A percentile compares a stretch with the other conserved stretches of the same genome.
Evolutionary conservation across 2,329 filamentous ascomycete species (phyloP).

Genomic region (Emergomyces pasteurianus): DNA sequence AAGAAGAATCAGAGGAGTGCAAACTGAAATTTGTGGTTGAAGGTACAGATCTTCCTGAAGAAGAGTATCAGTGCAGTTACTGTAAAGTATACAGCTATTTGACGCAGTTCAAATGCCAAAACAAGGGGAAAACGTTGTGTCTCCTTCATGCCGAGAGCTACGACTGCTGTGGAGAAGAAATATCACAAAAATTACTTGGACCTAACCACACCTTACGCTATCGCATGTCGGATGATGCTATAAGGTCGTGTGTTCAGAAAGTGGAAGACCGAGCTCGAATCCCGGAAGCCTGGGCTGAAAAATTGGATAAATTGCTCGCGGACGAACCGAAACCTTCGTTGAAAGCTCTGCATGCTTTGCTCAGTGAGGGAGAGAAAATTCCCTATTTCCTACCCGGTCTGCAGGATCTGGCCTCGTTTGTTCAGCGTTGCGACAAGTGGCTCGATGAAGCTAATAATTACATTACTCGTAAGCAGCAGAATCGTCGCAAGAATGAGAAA

Average conservation of each 20-base stretch:
- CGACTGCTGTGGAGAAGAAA: slow-evolving; percentile 63
- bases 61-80: slow-evolving; percentile 81
- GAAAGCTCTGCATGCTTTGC: slow-evolving; percentile 68
- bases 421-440: slow-evolving; percentile 95
- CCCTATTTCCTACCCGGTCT: slow-evolving; percentile 79
- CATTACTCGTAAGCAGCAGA: slow-evolving; percentile 94
- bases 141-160: slow-evolving; percentile 67
- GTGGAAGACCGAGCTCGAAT: slow-evolving; percentile 75
- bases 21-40: slow-evolving; percentile 52
- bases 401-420: slow-evolving; percentile 71
- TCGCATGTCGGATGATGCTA: slow-evolving; percentile 60
- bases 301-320: slow-evolving; percentile 71
- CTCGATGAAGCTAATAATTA: slow-evolving; percentile 94
- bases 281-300: slow-evolving; percentile 82
- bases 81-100: slow-evolving; percentile 91
- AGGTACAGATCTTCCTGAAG: slow-evolving; percentile 68
- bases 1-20: slow-evolving; percentile 38
- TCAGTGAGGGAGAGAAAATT: slow-evolving; percentile 92
- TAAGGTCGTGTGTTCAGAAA: slow-evolving; percentile 57
- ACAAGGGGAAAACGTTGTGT: slow-evolving; percentile 70
- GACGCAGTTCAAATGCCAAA: slow-evolving; percentile 76
- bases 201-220: slow-evolving; percentile 64
- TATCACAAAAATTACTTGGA: slow-evolving; percentile 56
- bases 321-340: slow-evolving; percentile 75
- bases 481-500: slow-evolving; percentile 88